These are phyloP conservation scores for Neonectria neomacrospora DNA, from an alignment of 2,329 filamentous ascomycete genomes.

Conservation along the genomic window DNA sequence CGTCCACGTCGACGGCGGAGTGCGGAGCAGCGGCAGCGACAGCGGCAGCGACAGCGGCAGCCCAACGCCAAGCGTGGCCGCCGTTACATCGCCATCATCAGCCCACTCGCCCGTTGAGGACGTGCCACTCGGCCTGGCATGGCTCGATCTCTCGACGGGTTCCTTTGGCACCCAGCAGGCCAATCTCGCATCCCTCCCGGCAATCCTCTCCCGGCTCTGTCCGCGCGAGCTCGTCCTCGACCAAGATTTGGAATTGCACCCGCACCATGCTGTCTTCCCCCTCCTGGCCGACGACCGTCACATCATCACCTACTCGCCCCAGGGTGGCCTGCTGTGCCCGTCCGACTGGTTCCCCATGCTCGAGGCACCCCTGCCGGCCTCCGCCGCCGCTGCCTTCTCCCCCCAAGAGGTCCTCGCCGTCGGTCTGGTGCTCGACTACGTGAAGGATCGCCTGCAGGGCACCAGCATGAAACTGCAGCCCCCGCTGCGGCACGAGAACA, in stretches of 20 bases:
- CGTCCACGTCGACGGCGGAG: slow-evolving; percentile 62
- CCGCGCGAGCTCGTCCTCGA: slow-evolving; percentile 88
- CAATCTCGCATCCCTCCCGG: slow-evolving; percentile 76
- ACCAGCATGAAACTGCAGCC: slow-evolving; percentile 84
- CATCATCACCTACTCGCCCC: slow-evolving; percentile 77
- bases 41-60: background rate
- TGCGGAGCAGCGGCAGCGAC: too few species aligned
- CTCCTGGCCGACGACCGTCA: slow-evolving; percentile 81
- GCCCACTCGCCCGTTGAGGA: slow-evolving; percentile 29
- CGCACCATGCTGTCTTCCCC: slow-evolving; percentile 70
- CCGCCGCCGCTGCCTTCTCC: slow-evolving; percentile 68
- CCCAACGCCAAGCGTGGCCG: background rate
- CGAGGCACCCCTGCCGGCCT: slow-evolving; percentile 73
- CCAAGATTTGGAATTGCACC: slow-evolving; percentile 66
- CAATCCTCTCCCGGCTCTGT: slow-evolving; percentile 82
- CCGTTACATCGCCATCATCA: slow-evolving; percentile 35
- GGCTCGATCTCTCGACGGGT: slow-evolving; percentile 95
- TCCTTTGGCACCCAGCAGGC: slow-evolving; percentile 89
- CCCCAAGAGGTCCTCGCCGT: slow-evolving; percentile 79
- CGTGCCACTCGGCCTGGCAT: slow-evolving; percentile 78
- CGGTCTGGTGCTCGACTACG: slow-evolving; percentile 84
- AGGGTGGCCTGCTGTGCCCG: slow-evolving; percentile 58
- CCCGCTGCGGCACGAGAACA: slow-evolving; percentile 77
- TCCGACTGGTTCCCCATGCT: slow-evolving; percentile 80
- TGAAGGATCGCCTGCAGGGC: slow-evolving; percentile 80